Evolutionary conservation across 1,284 basidiomycete species (phyloP).

Genomic region (Sphagnurus paluster): DNA sequence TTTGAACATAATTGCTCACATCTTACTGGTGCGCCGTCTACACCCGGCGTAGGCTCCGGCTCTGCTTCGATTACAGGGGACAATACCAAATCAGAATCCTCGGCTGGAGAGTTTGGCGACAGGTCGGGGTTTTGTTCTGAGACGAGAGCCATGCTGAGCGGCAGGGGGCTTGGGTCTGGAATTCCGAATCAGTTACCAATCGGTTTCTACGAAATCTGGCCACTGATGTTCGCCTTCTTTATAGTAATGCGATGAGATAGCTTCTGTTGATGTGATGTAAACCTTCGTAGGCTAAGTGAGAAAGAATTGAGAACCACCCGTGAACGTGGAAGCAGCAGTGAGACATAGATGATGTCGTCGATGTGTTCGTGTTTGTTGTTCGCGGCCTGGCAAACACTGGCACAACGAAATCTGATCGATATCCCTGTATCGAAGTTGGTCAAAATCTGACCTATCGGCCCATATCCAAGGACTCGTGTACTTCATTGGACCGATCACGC

Average conservation of each 20-base stretch:
- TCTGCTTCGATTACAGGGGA: slow-evolving; percentile 32
- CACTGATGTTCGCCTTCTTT: too few relatives aligned
- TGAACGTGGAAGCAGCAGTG: too few relatives aligned
- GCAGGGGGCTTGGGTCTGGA: slow-evolving; percentile 18
- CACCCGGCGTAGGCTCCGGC: slow-evolving; percentile 44
- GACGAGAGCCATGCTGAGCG: slow-evolving; percentile 25
- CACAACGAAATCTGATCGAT: too few relatives aligned
- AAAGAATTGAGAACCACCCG: not conserved
- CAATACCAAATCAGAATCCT: slow-evolving; percentile 43
- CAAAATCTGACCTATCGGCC: too few relatives aligned
- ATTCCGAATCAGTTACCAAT: too few relatives aligned
- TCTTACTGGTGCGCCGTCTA: slow-evolving; percentile 47
- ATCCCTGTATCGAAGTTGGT: too few relatives aligned
- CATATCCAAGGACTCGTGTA: too few relatives aligned
- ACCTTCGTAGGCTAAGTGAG: not conserved
- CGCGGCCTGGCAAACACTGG: too few relatives aligned
- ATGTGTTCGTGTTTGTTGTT: too few relatives aligned
- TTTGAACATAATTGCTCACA: slow-evolving; percentile 36
- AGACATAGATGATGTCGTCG: too few relatives aligned
- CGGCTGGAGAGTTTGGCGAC: slow-evolving; percentile 42
- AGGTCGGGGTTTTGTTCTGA: slow-evolving; percentile 36
- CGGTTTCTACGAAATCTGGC: slow-evolving; percentile 15
- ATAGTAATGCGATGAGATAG: slow-evolving; percentile 12
- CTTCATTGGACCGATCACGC: too few relatives aligned
- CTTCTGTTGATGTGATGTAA: slow-evolving; percentile 6